Base-by-base conservation (phyloP, 768 basidiomycete genomes). In the Pulveroboletus sp. region DNA sequence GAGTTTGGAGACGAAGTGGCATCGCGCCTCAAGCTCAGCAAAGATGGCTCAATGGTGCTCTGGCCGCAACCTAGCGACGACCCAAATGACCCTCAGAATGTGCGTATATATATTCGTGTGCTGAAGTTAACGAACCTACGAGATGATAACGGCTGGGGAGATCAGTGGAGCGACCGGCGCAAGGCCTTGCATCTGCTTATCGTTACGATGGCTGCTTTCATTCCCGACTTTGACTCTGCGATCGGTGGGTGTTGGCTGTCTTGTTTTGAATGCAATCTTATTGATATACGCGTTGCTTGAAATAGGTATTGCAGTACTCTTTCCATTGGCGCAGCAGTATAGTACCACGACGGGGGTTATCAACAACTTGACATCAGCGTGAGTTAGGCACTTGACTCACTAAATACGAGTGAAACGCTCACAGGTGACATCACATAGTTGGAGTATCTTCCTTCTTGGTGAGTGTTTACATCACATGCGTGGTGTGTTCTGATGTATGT, bases 41-140 rank as follows among this genome's bases (percentile, higher is more conserved):
- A 54, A 8, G 72, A 76, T 29, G 74, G 78, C 5, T 69, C 67
- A 23, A 73, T 73, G 44, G 71, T 80, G 10, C 72, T 81, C 6
- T 81, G 78, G 76, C 79, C 80, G 8, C 79, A 81, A 53, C 80
- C 79, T 0, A 58, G 67, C 2, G 70, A 80, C 37, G 69, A 76
- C 51, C 73, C 73, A 2, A 65, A 75, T 13, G 79, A 81, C 53
- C 79, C 79, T 1, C 79, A 80, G 51, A 81, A 81, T 53, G 79
- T 76, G 36, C 44, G 72, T 62, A 17, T 41, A 22, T 39, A 22
- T 11, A 17, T n/a, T n/a, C 2, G 36, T 22, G 13, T 36, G n/a
- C n/a, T n/a, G n/a, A n/a, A n/a, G n/a, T n/a, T n/a, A n/a, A n/a
- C n/a, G n/a, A n/a, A n/a, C n/a, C n/a, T n/a, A n/a, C n/a, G n/a